A percentile compares a stretch with the other conserved stretches of the same genome.
phyloP scores from a whole-genome alignment of 2,329 filamentous ascomycete genomes.

The Thelonectria blattea region DNA sequence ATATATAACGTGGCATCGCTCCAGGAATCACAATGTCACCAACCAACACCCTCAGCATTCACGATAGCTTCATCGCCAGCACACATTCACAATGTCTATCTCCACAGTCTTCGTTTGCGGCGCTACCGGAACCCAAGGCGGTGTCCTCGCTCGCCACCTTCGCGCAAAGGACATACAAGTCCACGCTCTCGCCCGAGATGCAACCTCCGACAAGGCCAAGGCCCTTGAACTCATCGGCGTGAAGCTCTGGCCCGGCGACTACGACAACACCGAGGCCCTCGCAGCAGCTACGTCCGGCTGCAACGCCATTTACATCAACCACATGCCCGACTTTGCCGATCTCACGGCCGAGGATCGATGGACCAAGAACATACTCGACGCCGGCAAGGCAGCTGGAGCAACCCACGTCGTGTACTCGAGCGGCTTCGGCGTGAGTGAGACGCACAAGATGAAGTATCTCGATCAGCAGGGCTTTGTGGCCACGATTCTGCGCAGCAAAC shows the following conservation, averaged over 20 bases:
- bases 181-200: constrained; percentile 43
- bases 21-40: neutral
- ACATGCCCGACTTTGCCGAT: constrained; percentile 43
- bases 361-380: constrained; percentile 42
- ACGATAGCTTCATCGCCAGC: neutral
- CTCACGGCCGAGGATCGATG: constrained; percentile 38
- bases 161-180: constrained; percentile 41
- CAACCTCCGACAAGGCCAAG: constrained; percentile 38
- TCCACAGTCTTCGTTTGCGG: constrained; percentile 46
- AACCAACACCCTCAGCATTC: neutral
- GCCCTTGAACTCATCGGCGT: constrained; percentile 42
- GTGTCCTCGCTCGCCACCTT: constrained; percentile 44
- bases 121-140: constrained; percentile 50
- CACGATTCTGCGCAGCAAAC: constrained; percentile 47
- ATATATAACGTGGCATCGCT: neutral
- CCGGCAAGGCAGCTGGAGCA: constrained; percentile 47
- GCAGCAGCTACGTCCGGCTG: constrained; percentile 39
- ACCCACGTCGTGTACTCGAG: constrained; percentile 47
- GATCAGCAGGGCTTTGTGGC: constrained; percentile 39
- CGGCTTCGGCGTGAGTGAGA: constrained; percentile 39
- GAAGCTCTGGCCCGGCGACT: constrained; percentile 42
- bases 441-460: constrained; percentile 37
- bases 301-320: constrained; percentile 43
- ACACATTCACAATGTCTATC: constrained; percentile 39
- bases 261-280: constrained; percentile 41